Base-by-base conservation (phyloP, 495 filamentous ascomycete species). In the Trichoderma erinaceum region DNA sequence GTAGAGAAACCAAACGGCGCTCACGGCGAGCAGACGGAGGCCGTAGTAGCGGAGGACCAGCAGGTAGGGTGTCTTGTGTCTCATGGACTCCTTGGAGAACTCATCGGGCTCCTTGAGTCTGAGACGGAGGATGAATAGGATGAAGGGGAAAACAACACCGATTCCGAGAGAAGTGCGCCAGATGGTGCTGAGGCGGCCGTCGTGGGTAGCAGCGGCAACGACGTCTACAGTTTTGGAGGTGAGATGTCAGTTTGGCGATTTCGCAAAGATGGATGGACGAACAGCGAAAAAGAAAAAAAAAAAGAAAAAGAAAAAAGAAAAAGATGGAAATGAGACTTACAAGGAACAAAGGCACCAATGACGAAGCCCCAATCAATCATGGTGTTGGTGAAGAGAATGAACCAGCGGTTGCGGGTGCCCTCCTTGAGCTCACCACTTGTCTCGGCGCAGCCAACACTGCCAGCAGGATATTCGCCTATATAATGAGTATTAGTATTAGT, bases 311-410 rank as follows among this genome's bases (percentile, higher is more conserved):
- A 35, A 35, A 35, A 35, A 35, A 35, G 6, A 35, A 35, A 35
- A 35, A 6, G 6, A 35, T 2, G 35, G 35, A 27, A n/a, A 12
- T 13, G 10, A 18, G 12, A 68, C 67, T 12, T 32, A 68, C 67
- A 83, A 0, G 91, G 89, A 2, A 92, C 87, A 63, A 96, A 83
- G 0, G 90, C 86, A 2, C 90, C 87, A 52, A 90, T 78, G 4
- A 95, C 89, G 65, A 91, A 94, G 0, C 88, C 92, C 81, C 79
- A 84, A 75, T 96, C 91, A 69, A 97, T 96, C 80, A 90, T 88
- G 43, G 90, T 84, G 78, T 97, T 97, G 58, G 93, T 97, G 77
- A 96, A 97, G 70, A 96, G 82, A 73, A 96, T 92, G 77, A 97
- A 97, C 91, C 91, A 96, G 25, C 88, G 84, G 72, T 97, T 94